These are phyloP conservation scores for Cyclospora cayetanensis DNA, from an alignment of 169 alveolate genomes.

Conservation along the genomic window DNA sequence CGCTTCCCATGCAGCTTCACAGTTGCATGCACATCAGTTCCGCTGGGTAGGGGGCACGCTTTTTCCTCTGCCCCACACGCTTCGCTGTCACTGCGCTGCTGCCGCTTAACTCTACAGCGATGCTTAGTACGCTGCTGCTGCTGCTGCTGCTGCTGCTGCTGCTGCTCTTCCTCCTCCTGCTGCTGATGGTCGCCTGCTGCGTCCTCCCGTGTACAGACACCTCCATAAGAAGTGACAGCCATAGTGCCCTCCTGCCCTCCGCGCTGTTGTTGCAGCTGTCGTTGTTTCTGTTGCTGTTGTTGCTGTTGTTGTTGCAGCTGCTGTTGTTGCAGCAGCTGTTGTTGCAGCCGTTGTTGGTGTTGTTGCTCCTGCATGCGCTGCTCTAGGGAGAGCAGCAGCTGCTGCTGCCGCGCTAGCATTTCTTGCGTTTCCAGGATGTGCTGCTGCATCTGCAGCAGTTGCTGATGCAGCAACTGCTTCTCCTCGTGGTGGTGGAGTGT, in stretches of 20 bases:
- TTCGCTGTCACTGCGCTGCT: too few species aligned
- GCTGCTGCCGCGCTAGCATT: not conserved
- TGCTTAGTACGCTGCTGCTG: too few species aligned
- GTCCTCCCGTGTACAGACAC: too few species aligned
- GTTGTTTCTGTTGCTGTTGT: not conserved
- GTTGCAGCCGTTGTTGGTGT: too few species aligned
- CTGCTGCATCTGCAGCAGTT: constrained; percentile 9
- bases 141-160: not conserved
- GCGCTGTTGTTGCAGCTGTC: not conserved
- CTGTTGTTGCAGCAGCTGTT: too few species aligned
- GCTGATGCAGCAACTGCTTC: constrained; percentile 12
- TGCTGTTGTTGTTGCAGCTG: constrained; percentile 2
- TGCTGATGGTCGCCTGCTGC: not conserved
- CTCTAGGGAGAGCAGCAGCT: not conserved
- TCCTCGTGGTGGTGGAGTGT: too few species aligned
- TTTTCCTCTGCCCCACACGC: too few species aligned
- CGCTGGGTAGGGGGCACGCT: too few species aligned
- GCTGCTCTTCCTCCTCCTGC: not conserved
- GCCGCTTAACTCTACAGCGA: too few species aligned
- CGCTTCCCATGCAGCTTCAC: too few species aligned
- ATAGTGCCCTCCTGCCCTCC: not conserved
- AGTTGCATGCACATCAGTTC: too few species aligned
- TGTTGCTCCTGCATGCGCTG: not conserved
- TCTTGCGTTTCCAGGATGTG: not conserved
- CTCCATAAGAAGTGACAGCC: not conserved